Evolutionary conservation across 1,139 yeast species (phyloP), one percentile per base, ranked within the genome.

Genomic region (Suhomyces bribrorum): DNA sequence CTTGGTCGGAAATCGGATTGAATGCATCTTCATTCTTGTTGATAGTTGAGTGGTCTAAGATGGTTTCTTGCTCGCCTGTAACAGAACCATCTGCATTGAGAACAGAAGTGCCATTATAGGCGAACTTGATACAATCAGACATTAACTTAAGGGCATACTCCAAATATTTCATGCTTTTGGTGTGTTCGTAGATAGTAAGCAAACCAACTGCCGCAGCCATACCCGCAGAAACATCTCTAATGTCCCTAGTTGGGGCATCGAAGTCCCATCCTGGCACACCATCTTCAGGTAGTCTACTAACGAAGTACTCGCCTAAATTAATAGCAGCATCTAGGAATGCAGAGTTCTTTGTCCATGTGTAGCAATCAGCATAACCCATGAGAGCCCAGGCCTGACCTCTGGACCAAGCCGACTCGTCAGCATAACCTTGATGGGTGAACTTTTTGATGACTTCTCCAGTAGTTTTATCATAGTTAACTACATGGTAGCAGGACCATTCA

Each of bases 241-340:
- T 40, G 15, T 52, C 42, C 3, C 48, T 45, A 20, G 47, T 47
- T 6, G 63, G 63, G 11, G 63, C 61, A 41, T 52, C 56, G 40
- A 59, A 59, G 38, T 59, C 63, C 64, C 63, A 59, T 24, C 44
- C 39, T 5, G 60, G 60, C 4, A 55, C 59, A 4, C 62, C 62
- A 41, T 56, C 58, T 14, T 45, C 51, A 2, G 46, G 39, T 13
- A 59, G 41, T 12, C 50, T 46, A n/a, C 49, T 34, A 14, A 57
- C 14, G 34, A 56, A 59, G 33, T 44, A 53, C 12, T 55, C 54
- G 2, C 53, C 45, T 11, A 52, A 33, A 12, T 44, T 41, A 23
- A 46, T 49, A 5, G 63, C 50, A 2, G 55, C 58, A 15, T 56
- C 54, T 26, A 56, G 47, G 43, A 53, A 59, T 32, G 47, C 47